Evolutionary conservation across 2,329 filamentous ascomycete species (phyloP).

Genomic region (Stagonosporopsis rhizophila): DNA sequence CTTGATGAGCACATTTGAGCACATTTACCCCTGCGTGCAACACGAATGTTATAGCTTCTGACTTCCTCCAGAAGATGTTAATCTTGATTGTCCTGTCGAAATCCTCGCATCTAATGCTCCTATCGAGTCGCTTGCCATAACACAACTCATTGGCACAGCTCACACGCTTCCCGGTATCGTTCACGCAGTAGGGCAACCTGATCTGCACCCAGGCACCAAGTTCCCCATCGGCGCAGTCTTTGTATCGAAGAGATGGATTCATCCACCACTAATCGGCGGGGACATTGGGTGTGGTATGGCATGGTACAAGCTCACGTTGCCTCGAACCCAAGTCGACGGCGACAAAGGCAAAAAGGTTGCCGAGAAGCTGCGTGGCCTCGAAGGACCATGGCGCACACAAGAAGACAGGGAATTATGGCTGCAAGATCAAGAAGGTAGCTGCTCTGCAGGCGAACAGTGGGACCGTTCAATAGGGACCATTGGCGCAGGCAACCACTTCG

Average conservation of each 20-base stretch:
- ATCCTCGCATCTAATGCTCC: constrained; percentile 38
- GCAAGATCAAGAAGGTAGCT: constrained; percentile 22
- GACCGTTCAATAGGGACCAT: constrained; percentile 47
- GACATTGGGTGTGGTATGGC: constrained; percentile 53
- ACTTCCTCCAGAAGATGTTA: constrained; percentile 20
- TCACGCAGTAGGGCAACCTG: constrained; percentile 45
- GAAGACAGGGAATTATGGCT: constrained; percentile 43
- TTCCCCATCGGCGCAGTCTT: constrained; percentile 51
- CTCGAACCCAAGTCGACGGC: constrained; percentile 41
- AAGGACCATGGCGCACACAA: constrained; percentile 43
- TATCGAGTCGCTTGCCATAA: constrained; percentile 40
- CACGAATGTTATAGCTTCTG: constrained; percentile 9
- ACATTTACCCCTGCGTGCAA: constrained; percentile 15
- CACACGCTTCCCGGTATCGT: constrained; percentile 45
- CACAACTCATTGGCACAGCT: constrained; percentile 43
- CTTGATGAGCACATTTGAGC: constrained; percentile 34
- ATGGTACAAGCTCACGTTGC: constrained; percentile 46
- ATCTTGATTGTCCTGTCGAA: constrained; percentile 26
- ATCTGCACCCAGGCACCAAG: constrained; percentile 48
- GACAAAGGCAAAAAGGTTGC: constrained; percentile 46
- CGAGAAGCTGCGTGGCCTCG: constrained; percentile 46
- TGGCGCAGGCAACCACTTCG: constrained; percentile 50
- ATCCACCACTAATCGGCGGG: constrained; percentile 49
- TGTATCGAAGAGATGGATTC: constrained; percentile 44
- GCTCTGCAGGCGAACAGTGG: constrained; percentile 41